Evolutionary conservation across 352 stramenopile genomes (phyloP).

Genomic region (Globisporangium alternatum): DNA sequence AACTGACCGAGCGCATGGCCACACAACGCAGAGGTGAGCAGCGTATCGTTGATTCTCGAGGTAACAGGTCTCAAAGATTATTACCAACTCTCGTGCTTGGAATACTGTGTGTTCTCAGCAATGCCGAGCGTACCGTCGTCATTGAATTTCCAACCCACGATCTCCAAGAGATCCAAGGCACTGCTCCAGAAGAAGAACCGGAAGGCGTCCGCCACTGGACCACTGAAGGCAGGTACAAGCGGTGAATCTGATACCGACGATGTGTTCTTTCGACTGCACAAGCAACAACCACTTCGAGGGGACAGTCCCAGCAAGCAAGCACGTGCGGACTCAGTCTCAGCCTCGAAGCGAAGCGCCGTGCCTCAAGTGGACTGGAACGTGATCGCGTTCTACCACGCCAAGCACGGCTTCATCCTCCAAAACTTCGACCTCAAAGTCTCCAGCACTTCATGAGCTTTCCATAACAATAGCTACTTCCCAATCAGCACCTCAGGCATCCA

Average conservation of each 20-base stretch:
- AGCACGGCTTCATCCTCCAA: conserved; percentile 43
- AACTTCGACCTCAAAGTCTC: conserved; percentile 35
- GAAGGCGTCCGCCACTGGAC: not conserved
- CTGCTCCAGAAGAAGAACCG: conserved; percentile 28
- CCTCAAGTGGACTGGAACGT: conserved; percentile 30
- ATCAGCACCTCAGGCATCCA: not conserved
- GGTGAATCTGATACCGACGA: conserved; percentile 13
- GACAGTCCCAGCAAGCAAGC: not conserved
- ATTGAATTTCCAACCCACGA: conserved; percentile 36
- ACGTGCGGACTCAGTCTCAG: too few relatives aligned
- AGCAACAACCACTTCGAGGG: conserved; percentile 10
- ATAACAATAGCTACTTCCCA: not conserved
- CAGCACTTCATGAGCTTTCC: not conserved
- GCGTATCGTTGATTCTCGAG: not conserved
- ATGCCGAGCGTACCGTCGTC: conserved; percentile 21
- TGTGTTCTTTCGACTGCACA: conserved; percentile 34
- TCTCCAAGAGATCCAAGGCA: conserved; percentile 40
- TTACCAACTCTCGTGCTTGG: not conserved
- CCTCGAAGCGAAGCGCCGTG: not conserved
- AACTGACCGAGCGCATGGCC: conserved; percentile 23
- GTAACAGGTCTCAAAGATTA: not conserved
- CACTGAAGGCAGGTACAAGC: not conserved
- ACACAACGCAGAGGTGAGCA: conserved; percentile 20
- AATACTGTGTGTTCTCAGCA: not conserved
- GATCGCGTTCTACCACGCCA: conserved; percentile 28